Base-by-base conservation (phyloP, 306 rosid genomes). In the Prunus padus region DNA sequence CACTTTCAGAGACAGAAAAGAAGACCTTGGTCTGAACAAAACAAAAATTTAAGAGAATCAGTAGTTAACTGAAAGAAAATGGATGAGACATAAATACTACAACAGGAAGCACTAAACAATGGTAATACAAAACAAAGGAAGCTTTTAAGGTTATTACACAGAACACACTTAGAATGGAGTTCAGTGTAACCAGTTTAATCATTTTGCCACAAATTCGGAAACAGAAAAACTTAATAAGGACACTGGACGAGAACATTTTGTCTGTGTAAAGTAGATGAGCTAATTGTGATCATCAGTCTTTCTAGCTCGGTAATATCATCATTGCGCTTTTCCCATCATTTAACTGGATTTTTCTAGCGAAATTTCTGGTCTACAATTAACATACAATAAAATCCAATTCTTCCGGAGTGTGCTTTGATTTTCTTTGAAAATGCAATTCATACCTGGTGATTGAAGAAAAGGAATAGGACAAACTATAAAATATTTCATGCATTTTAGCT, bases 1-100 rank as follows among this genome's bases (percentile, higher is more conserved):
- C 72, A 19, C 86, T 89, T 80, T 92, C 99, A 12, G 99, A 80
- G 73, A 92, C 97, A 19, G 99, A 88, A 81, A 92, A 96, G 96
- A 96, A 96, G 75, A 96, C 97, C 85, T 85, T 90, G 51, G 84
- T 89, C 98, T 95, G 57, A 47, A n/a, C 57, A n/a, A 55, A 56
- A 62, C 26, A 46, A 73, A 79, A 72, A 49, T 44, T 23, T 16
- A 28, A 55, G 65, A 33, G 68, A 77, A 74, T 40, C 26, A 49
- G 25, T 5, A 22, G 76, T 52, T 47, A 42, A 49, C 40, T 52
- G 57, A 28, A 63, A 65, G 25, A 73, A 30, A 60, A 73, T 49
- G 61, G 40, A 72, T 15, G 46, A 52, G 31, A 42, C 18, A 67
- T 30, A 15, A 67, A 13, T 54, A 73, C 8, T 22, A 63, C 56